These are phyloP conservation scores for Cyamopsis tetragonoloba DNA, from an alignment of 306 rosid species.

Conservation along the genomic window DNA sequence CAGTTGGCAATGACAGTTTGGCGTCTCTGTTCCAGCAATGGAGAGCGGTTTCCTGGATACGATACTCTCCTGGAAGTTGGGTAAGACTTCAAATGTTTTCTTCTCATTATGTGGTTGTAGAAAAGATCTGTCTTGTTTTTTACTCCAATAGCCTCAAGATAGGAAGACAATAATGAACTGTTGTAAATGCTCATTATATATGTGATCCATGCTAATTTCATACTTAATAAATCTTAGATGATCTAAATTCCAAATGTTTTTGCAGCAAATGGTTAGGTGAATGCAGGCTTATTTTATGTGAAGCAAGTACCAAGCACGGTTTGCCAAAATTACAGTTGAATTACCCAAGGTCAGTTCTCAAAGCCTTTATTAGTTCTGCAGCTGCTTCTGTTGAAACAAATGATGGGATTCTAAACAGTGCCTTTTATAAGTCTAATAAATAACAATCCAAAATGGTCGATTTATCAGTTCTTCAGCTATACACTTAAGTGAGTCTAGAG, in stretches of 20 bases:
- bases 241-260: neutral
- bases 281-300: constrained; percentile 77
- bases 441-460: neutral
- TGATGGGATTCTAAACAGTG: neutral
- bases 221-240: neutral
- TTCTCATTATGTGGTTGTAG: neutral
- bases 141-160: neutral
- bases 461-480: too few species aligned
- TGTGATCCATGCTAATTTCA: constrained; percentile 11
- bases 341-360: constrained; percentile 72
- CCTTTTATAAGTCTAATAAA: neutral
- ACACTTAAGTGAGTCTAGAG: too few species aligned
- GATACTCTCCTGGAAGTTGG: constrained; percentile 80
- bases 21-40: constrained; percentile 69
- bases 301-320: constrained; percentile 83
- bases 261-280: constrained; percentile 89
- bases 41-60: constrained; percentile 81
- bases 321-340: constrained; percentile 89
- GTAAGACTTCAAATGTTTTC: constrained; percentile 42
- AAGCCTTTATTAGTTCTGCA: neutral
- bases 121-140: neutral
- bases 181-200: neutral
- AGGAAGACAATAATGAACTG: neutral
- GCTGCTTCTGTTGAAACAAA: neutral
- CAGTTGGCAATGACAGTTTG: constrained; percentile 72